Evolutionary conservation across 495 filamentous ascomycete genomes (phyloP).

Genomic region (Jackrogersella multiformis): DNA sequence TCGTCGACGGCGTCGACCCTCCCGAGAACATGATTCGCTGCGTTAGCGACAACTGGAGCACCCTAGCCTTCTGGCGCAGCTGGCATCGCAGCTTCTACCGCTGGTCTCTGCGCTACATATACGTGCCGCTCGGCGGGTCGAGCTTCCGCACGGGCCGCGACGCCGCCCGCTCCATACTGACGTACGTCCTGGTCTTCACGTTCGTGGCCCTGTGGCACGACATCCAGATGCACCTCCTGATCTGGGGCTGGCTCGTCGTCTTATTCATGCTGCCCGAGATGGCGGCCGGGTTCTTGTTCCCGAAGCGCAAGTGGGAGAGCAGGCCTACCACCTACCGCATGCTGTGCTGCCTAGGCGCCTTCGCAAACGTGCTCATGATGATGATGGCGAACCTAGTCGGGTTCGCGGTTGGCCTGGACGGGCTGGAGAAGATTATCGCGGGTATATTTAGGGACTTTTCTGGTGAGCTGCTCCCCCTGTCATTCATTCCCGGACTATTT

Average conservation of each 20-base stretch:
- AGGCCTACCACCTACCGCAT: conserved; percentile 76
- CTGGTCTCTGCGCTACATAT: conserved; percentile 94
- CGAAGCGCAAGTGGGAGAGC: conserved; percentile 71
- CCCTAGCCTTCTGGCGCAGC: conserved; percentile 91
- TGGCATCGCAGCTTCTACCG: conserved; percentile 97
- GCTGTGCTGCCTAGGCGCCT: conserved; percentile 84
- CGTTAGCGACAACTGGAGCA: conserved; percentile 93
- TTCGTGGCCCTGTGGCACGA: conserved; percentile 99
- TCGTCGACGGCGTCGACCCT: conserved; percentile 90
- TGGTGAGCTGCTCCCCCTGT: conserved; percentile 62
- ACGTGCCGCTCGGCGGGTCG: conserved; percentile 86
- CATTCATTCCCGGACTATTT: too few relatives aligned
- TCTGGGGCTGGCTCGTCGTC: conserved; percentile 97
- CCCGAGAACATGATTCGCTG: conserved; percentile 99
- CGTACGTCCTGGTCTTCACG: conserved; percentile 88
- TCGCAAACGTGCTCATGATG: conserved; percentile 92
- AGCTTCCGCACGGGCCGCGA: conserved; percentile 49
- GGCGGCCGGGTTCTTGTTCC: conserved; percentile 74
- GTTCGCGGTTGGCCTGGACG: conserved; percentile 91
- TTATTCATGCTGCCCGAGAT: conserved; percentile 93
- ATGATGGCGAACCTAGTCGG: conserved; percentile 94
- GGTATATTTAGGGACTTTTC: conserved; percentile 78
- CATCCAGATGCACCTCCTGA: conserved; percentile 87
- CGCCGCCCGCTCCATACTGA: conserved; percentile 64
- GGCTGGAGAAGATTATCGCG: conserved; percentile 75